Evolutionary conservation across 164 flowering plant genomes (phyloP).

Genomic region (Macadamia integrifolia): DNA sequence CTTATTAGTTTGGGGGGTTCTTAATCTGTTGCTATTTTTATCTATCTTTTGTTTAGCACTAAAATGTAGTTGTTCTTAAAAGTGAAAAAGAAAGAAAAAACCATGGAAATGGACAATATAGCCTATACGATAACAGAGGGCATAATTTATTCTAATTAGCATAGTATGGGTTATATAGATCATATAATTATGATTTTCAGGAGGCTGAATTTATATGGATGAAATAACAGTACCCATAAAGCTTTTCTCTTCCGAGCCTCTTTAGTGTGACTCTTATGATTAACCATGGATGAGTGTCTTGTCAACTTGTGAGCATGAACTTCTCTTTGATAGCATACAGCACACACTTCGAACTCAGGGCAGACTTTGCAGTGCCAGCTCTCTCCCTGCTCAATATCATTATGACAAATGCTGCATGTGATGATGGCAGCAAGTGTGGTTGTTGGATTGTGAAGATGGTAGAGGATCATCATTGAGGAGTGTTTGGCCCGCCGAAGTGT

Average conservation of each 20-base stretch:
- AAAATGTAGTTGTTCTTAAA: not conserved
- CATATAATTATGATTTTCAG: no score
- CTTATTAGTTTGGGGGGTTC: not conserved
- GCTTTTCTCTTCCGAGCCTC: not conserved
- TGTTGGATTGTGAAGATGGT: conserved; percentile 33
- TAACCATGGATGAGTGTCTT: conserved; percentile 3
- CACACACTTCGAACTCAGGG: conserved; percentile 20
- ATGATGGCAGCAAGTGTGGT: not conserved
- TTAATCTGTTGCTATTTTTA: not conserved
- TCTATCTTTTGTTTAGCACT: not conserved
- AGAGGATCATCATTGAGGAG: conserved; percentile 56
- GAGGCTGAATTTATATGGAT: not conserved
- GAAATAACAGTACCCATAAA: not conserved
- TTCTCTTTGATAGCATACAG: conserved; percentile 20
- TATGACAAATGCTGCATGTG: conserved; percentile 23
- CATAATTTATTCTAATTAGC: not conserved
- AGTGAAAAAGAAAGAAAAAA: not conserved
- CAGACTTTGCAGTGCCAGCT: conserved; percentile 20
- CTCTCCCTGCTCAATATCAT: conserved; percentile 10
- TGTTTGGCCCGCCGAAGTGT: conserved; percentile 56
- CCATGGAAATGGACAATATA: no score
- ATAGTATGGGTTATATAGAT: no score
- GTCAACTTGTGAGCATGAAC: conserved; percentile 23
- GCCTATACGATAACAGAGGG: not conserved
- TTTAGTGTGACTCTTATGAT: conserved; percentile 2